These are phyloP conservation scores for Cladochytrium replicatum DNA, from an alignment of 192 early-diverging fungal genomes.

Conservation along the genomic window DNA sequence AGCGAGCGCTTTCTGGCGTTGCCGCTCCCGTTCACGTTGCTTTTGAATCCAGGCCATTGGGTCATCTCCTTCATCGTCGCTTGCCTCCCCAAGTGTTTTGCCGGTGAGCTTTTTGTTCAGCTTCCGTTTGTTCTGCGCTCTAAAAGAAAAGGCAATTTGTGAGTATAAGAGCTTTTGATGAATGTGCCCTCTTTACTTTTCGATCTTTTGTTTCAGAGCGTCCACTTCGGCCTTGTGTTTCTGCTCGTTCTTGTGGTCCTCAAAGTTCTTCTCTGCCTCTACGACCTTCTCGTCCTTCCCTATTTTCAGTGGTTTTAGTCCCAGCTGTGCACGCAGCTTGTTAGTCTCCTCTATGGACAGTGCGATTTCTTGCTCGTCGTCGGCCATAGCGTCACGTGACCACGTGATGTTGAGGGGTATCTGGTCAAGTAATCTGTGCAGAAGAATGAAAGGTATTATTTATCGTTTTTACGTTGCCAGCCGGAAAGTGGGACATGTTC, in stretches of 20 bases:
- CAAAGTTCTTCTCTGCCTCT: slow-evolving; percentile 47
- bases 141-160: slow-evolving; percentile 10
- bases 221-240: slow-evolving; percentile 37
- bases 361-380: slow-evolving; percentile 29
- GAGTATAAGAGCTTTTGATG: neutral
- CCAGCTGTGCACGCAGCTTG: slow-evolving; percentile 27
- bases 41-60: slow-evolving; percentile 60
- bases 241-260: slow-evolving; percentile 37
- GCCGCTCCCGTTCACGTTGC: slow-evolving; percentile 38
- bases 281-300: no score
- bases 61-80: slow-evolving; percentile 36
- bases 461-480: no score
- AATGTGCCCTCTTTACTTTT: slow-evolving; percentile 27
- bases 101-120: slow-evolving; percentile 46
- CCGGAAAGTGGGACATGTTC: no score
- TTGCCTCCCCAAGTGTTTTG: slow-evolving; percentile 50
- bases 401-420: no score
- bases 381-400: no score
- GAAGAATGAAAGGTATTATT: no score
- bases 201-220: slow-evolving; percentile 40
- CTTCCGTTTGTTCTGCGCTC: slow-evolving; percentile 36
- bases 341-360: slow-evolving; percentile 42
- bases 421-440: no score
- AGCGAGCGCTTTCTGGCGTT: slow-evolving; percentile 25
- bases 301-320: slow-evolving; percentile 41